Base-by-base conservation (phyloP, 805 yeast species). In the Zygotorulaspora florentina region DNA sequence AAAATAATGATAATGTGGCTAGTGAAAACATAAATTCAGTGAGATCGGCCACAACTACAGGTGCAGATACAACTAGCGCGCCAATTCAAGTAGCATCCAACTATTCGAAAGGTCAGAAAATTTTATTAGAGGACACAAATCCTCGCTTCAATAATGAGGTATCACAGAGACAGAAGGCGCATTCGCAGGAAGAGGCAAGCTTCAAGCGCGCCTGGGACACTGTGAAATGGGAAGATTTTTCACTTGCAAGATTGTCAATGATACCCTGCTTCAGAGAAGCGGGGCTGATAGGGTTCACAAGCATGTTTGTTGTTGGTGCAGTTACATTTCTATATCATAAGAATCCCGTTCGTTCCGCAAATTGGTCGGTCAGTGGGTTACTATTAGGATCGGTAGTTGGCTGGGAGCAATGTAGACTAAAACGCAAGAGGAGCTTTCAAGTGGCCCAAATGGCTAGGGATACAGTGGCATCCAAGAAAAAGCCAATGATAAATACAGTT, bases 321-420 rank as follows among this genome's bases (percentile, higher is more conserved):
- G 81, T 83, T 25, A 81, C 85, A 30, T 81, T 84, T 46, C 59
- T 83, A 28, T 79, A 81, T 42, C 87, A 81, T 57, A 82, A 82
- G 57, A 77, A 79, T 40, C 74, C 83, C 0, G 62, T 69, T 8
- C 75, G 75, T 50, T 81, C 95, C 1, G 71, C 79, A 12, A 87
- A 90, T 59, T 90, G 96, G 96, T 83, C 83, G 8, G 72, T 86
- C 41, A 85, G 85, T 31, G 95, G 93, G 2, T 78, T 88, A 52
- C 66, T 86, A 45, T 62, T 88, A 16, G 96, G 96, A 0, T 80
- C 87, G 37, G 74, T 86, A 0, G 81, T 86, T 23, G 87, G 95
- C 1, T 90, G 96, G 96, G 96, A 90, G 62, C 96, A 88, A 66
- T 90, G 98, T 64, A 74, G 96, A 47, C 72, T 80, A 40, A 74